Conservation (phyloP, 345 rosid species). For the rapeseed (Brassica napus) region Da-Ae NC_063446.1:61114001-61114500, state of each 20-base stretch:
- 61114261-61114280: neutral
- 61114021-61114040: constrained; percentile 87
- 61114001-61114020: constrained; percentile 84
- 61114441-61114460: constrained; percentile 67
- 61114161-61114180: constrained; percentile 90
- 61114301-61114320: neutral
- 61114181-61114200: constrained; percentile 93
- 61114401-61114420: constrained; percentile 66
- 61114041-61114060: constrained; percentile 80
- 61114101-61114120: neutral
- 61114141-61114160: constrained; percentile 11
- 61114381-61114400: constrained; percentile 58
- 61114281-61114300: neutral
- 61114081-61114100: constrained; percentile 61
- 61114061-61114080: constrained; percentile 91
- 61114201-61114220: constrained; percentile 91
- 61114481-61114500: constrained; percentile 56
- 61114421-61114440: constrained; percentile 63
- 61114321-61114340: neutral
- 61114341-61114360: constrained; percentile 56
- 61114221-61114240: constrained; percentile 89
- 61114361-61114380: constrained; percentile 49
- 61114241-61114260: constrained; percentile 72
- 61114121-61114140: neutral
- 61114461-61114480: constrained; percentile 87